Evolutionary conservation across 1,284 basidiomycete species (phyloP), one percentile per base, ranked within the genome.

Genomic region (Rhodotorula sp.): DNA sequence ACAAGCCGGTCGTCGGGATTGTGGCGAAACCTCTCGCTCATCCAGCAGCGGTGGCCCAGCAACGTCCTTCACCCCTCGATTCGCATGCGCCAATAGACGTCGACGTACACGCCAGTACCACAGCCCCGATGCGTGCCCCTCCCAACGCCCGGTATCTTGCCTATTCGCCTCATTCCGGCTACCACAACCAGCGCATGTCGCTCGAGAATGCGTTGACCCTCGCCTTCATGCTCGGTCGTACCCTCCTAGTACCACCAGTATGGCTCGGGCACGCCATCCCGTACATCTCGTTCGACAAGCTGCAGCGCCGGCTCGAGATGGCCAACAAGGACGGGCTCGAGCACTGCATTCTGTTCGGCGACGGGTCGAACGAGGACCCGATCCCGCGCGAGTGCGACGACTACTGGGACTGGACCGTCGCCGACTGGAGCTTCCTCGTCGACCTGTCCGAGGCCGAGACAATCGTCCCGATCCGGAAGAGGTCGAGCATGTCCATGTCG

Each of bases 101-200:
- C 26, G 26, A 31, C 26, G 54, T 56, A 12, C 26, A 29, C 54
- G 10, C 54, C 12, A 16, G 23, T 26, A 14, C 14, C 12, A 29
- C n/a, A 16, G n/a, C 10, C 26, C 3, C 14, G 12, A 29, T 31
- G 26, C 14, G 3, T 26, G 3, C 54, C 15, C 26, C 54, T 6
- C 26, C 26, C 54, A 26, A 29, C 10, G 3, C 8, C 7, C 66
- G 66, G 39, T 78, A 65, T 60, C 70, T 78, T 64, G 73, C 77
- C 21, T 78, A 78, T 62, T 66, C 71, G 16, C 73, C 77, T 3
- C 77, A 78, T 48, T 75, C 76, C 51, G 90, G 90, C 4, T 89
- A 90, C 75, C 90, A 92, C 81, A 92, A 92, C 80, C 90, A 92
- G 81, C 87, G 90, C 51, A 91, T 93, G 72, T 88, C 89, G 39